Base-by-base conservation (phyloP, 108 stramenopile genomes). In the Cyclotella atomus region DNA sequence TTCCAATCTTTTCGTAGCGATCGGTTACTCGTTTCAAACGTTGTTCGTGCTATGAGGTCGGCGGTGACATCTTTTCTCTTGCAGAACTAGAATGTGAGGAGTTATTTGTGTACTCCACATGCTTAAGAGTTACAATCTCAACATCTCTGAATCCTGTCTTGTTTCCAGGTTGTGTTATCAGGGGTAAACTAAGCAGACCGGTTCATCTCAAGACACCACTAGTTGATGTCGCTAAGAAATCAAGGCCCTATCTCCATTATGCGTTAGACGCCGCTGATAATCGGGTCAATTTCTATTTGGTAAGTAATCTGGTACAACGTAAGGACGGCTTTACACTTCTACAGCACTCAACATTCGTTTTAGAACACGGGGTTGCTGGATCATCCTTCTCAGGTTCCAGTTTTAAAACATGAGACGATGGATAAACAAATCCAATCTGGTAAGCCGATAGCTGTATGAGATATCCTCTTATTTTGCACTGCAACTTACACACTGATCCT, bases 51-150 rank as follows among this genome's bases (percentile, higher is more conserved):
- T 98, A 98, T 79, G 97, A 98, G 73, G 90, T 96, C 38, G 96
- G 95, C 17, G 81, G 86, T 10, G 97, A 98, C 69, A 91, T 98
- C 0, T 98, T 98, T 77, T 95, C 95, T n/a, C 79, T 98, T 36
- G 86, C 96, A 19, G 97, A 98, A 75, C 83, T 98, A 17, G 92
- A 96, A 54, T 87, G 92, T 70, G 36, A 68, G 66, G 12, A 41
- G 38, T 41, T 41, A 41, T 41, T 41, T n/a, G n/a, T n/a, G n/a
- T n/a, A n/a, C n/a, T n/a, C n/a, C n/a, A n/a, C n/a, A n/a, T n/a
- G n/a, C n/a, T n/a, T n/a, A n/a, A n/a, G n/a, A n/a, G n/a, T n/a
- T n/a, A n/a, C n/a, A n/a, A n/a, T n/a, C n/a, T n/a, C n/a, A n/a
- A n/a, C n/a, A n/a, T n/a, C n/a, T n/a, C n/a, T n/a, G n/a, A n/a